phyloP scores from a whole-genome alignment of 331 rosid species.

The Saraca asoca region DNA sequence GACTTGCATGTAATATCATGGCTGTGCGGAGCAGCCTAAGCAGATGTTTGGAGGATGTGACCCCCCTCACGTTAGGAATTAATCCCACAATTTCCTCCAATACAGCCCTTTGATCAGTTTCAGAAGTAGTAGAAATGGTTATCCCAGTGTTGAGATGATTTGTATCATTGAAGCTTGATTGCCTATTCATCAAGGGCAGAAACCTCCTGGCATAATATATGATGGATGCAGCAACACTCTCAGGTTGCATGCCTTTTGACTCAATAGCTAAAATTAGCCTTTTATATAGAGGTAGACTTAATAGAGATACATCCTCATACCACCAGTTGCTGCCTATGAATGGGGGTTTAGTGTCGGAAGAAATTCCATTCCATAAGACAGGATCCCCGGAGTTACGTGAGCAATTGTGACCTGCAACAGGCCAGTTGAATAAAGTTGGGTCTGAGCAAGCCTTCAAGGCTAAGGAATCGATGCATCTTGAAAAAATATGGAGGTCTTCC shows the following conservation, averaged over 20 bases:
- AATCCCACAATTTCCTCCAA: constrained; percentile 72
- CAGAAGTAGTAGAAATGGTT: constrained; percentile 47
- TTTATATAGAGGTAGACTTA: constrained; percentile 62
- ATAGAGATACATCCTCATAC: constrained; percentile 69
- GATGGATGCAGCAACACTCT: constrained; percentile 62
- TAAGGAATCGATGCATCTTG: constrained; percentile 87
- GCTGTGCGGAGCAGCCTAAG: constrained; percentile 69
- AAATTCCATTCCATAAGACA: constrained; percentile 60
- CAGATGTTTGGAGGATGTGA: constrained; percentile 63
- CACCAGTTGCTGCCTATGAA: constrained; percentile 72
- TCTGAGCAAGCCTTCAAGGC: constrained; percentile 78
- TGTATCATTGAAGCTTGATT: constrained; percentile 57
- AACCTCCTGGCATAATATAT: constrained; percentile 63
- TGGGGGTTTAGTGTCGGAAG: constrained; percentile 43
- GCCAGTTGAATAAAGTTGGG: constrained; percentile 59
- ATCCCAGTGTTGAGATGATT: constrained; percentile 44
- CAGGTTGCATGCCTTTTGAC: constrained; percentile 73
- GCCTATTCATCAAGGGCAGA: constrained; percentile 69
- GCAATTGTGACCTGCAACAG: constrained; percentile 41
- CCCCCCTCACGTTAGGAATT: constrained; percentile 62
- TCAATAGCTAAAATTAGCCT: constrained; percentile 65
- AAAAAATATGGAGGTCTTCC: constrained; percentile 73
- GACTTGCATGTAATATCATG: constrained; percentile 64
- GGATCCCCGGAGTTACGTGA: constrained; percentile 34
- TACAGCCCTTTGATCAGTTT: constrained; percentile 63